A percentile compares a stretch with the other conserved stretches of the same genome.
phyloP scores from a whole-genome alignment of 2,329 filamentous ascomycete species.

The Ascochyta viciae-villosae region DNA sequence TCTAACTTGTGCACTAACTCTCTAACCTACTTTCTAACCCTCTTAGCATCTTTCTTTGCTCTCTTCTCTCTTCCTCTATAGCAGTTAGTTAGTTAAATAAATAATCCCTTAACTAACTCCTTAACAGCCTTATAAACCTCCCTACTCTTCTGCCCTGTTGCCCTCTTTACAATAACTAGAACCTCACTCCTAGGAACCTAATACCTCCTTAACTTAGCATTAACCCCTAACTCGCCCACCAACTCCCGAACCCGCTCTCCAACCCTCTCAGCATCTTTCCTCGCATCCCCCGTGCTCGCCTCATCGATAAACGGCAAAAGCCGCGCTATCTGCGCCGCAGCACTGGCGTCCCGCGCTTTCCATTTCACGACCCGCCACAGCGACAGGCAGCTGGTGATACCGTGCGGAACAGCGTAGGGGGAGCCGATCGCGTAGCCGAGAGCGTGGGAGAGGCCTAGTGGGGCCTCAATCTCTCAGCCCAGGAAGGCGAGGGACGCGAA shows the following conservation, averaged over 20 bases:
- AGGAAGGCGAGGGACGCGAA: slow-evolving; percentile 60
- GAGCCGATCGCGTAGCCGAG: slow-evolving; percentile 62
- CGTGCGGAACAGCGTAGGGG: slow-evolving; percentile 64
- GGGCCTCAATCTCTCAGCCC: too few species aligned
- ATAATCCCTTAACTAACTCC: slow-evolving; percentile 47
- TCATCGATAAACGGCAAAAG: slow-evolving; percentile 55
- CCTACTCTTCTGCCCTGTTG: slow-evolving; percentile 53
- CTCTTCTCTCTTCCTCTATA: too few species aligned
- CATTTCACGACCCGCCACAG: slow-evolving; percentile 62
- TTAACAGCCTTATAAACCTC: slow-evolving; percentile 53
- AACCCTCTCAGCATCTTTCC: slow-evolving; percentile 54
- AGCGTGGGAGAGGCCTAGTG: slow-evolving; percentile 57
- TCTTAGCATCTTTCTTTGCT: too few species aligned
- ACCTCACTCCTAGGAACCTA: slow-evolving; percentile 53
- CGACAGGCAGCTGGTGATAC: slow-evolving; percentile 62
- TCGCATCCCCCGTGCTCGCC: slow-evolving; percentile 48
- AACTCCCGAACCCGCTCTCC: slow-evolving; percentile 54
- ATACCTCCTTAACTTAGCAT: slow-evolving; percentile 43
- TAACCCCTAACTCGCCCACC: slow-evolving; percentile 40
- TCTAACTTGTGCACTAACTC: too few species aligned
- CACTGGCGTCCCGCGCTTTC: slow-evolving; percentile 55
- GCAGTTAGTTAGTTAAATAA: too few species aligned
- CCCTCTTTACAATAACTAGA: slow-evolving; percentile 53
- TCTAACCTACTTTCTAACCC: too few species aligned
- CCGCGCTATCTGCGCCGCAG: slow-evolving; percentile 56